Evolutionary conservation across 1,284 basidiomycete genomes (phyloP).

Genomic region (Malassezia obtusa): DNA sequence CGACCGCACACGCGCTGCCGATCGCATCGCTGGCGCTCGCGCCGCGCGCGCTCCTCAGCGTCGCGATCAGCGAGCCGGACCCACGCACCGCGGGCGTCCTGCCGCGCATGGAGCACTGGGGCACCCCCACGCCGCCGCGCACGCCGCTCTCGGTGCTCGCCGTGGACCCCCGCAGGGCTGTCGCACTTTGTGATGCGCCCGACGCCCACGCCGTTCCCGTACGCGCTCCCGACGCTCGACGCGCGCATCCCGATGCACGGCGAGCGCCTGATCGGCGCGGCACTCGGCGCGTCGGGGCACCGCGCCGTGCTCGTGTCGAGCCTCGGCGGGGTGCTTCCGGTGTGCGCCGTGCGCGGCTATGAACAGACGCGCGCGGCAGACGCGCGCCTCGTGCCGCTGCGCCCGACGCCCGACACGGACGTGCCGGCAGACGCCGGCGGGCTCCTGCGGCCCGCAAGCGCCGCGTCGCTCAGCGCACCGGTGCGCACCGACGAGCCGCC

Average conservation of each 20-base stretch:
- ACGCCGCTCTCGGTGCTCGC: slow-evolving; percentile 2
- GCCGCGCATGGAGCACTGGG: background rate
- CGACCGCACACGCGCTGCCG: background rate
- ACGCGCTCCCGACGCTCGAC: background rate
- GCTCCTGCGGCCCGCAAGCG: background rate
- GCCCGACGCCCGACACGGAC: slow-evolving; percentile 10
- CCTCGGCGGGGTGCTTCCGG: slow-evolving; percentile 16
- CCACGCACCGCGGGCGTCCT: background rate
- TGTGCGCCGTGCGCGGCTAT: slow-evolving; percentile 11
- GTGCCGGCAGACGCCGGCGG: background rate
- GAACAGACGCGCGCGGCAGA: background rate
- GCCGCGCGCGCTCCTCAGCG: slow-evolving; percentile 15
- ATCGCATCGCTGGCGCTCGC: slow-evolving; percentile 1
- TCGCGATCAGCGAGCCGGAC: slow-evolving; percentile 5
- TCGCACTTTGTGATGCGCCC: slow-evolving; percentile 7
- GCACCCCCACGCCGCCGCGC: background rate
- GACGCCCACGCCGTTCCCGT: background rate
- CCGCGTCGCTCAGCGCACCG: background rate
- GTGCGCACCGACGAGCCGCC: background rate
- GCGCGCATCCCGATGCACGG: background rate
- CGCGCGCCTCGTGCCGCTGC: slow-evolving; percentile 1
- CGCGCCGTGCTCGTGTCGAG: slow-evolving; percentile 11
- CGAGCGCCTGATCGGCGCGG: slow-evolving; percentile 15
- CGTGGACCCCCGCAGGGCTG: slow-evolving; percentile 12
- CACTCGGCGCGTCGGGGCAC: slow-evolving; percentile 10